phyloP scores from a whole-genome alignment of 2,329 filamentous ascomycete species.

The Cercospora citrullina region DNA sequence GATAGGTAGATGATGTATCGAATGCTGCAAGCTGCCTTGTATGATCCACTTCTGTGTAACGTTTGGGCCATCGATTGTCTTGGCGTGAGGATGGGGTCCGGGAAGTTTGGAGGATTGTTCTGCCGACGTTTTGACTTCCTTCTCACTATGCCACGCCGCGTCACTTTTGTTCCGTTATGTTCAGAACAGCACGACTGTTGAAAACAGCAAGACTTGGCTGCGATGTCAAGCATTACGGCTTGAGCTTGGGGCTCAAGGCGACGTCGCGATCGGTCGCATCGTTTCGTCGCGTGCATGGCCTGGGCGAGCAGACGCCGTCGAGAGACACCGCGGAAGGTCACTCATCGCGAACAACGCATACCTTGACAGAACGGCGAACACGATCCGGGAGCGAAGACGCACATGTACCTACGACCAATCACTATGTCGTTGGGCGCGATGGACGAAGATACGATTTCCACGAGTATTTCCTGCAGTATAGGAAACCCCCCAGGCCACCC shows the following conservation, averaged over 20 bases:
- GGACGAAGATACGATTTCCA: background rate
- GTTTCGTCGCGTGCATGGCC: background rate
- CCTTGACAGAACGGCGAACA: too few relatives aligned
- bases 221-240: background rate
- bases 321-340: background rate
- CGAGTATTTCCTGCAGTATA: background rate
- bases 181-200: background rate
- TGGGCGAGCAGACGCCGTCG: background rate
- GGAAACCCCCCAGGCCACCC: accelerated
- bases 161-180: background rate
- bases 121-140: background rate
- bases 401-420: background rate
- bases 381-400: background rate
- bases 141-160: background rate
- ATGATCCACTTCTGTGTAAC: background rate
- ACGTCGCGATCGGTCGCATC: background rate
- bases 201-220: background rate
- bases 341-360: too few relatives aligned
- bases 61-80: background rate
- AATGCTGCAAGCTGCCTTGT: background rate
- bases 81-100: background rate
- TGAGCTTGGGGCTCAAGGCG: background rate
- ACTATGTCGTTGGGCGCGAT: background rate
- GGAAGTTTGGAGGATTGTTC: background rate
- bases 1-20: background rate